phyloP scores from a whole-genome alignment of 2,329 filamentous ascomycete genomes.

The Chaetothyriales sp. region DNA sequence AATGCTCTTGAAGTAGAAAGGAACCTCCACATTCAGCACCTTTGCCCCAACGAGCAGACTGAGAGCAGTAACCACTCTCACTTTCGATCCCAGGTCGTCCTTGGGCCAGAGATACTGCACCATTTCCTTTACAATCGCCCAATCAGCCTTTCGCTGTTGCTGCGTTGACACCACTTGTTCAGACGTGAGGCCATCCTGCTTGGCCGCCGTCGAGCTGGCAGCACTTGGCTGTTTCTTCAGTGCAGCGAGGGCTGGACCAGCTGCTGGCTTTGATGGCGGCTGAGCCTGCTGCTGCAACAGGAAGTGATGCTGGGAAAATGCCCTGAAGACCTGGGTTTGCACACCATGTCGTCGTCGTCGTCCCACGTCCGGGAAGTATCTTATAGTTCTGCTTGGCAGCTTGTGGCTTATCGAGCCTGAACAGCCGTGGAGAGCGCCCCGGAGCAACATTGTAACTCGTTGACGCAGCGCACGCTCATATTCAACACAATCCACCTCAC shows the following conservation, averaged over 20 bases:
- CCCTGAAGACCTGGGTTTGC: not conserved
- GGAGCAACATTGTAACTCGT: not conserved
- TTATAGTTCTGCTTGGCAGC: not conserved
- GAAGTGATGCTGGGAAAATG: not conserved
- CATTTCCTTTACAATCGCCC: constrained; percentile 99
- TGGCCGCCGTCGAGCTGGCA: constrained; percentile 19
- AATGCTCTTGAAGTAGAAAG: constrained; percentile 97
- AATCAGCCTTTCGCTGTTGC: constrained; percentile 90
- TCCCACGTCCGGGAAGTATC: not conserved
- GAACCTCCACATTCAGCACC: constrained; percentile 91
- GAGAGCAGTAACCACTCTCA: constrained; percentile 74
- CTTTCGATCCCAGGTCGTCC: constrained; percentile 64
- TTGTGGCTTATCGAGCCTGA: not conserved
- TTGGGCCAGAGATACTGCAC: constrained; percentile 91
- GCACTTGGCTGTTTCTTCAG: constrained; percentile 8
- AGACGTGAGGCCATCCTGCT: constrained; percentile 44
- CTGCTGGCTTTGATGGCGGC: not conserved
- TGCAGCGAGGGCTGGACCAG: not conserved
- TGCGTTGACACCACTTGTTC: constrained; percentile 54
- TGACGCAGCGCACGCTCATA: not conserved
- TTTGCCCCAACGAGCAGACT: constrained; percentile 76
- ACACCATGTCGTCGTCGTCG: not conserved
- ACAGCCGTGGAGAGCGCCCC: not conserved
- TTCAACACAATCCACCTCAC: not conserved
- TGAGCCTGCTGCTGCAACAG: not conserved